Percentiles rank a stretch among this genome's conserved stretches.
phyloP scores from a whole-genome alignment of 208 protist genomes.

The Crithidia sp. region DNA sequence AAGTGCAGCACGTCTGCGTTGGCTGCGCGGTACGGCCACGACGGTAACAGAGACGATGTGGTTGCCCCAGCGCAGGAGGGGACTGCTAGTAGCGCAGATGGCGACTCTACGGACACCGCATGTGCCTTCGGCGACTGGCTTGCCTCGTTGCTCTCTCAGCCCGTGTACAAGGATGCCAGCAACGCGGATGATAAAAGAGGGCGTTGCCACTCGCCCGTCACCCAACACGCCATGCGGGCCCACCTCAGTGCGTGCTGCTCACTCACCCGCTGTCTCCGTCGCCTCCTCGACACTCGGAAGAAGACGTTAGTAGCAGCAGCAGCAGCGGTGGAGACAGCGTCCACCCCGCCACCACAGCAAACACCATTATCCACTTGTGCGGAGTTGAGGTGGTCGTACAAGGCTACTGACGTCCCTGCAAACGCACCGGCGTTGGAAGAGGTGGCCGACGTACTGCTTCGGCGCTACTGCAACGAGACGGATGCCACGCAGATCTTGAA shows the following conservation, averaged over 20 bases:
- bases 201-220: background rate
- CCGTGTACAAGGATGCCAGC: too few species aligned
- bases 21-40: background rate
- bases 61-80: too few species aligned
- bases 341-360: too few species aligned
- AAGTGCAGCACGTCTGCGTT: background rate
- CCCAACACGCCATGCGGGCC: slow-evolving; percentile 13
- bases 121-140: background rate
- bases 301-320: background rate
- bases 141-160: background rate
- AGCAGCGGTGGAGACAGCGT: too few species aligned
- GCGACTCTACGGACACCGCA: too few species aligned
- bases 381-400: slow-evolving; percentile 4
- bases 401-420: background rate
- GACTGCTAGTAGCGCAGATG: too few species aligned
- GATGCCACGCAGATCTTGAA: background rate
- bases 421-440: background rate
- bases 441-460: background rate
- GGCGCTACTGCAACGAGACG: background rate
- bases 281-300: background rate
- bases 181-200: background rate
- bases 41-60: too few species aligned
- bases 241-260: slow-evolving; percentile 34
- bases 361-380: background rate
- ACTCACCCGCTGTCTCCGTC: background rate